Evolutionary conservation across 2,329 filamentous ascomycete genomes (phyloP), one percentile per base, ranked within the genome.

Genomic region (Penicillium glabrum): DNA sequence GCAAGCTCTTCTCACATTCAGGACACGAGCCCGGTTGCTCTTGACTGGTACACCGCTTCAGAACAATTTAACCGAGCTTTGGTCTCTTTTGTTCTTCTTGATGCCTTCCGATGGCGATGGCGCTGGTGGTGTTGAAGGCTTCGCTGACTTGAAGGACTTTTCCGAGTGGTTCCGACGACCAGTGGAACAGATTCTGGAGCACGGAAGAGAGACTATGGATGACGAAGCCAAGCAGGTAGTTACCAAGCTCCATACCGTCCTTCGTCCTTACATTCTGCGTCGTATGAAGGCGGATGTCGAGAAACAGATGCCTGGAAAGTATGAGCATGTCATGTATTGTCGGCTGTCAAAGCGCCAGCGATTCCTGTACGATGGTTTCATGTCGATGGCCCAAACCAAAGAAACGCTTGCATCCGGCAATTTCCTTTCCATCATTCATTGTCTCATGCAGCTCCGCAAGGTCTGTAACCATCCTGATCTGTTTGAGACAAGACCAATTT

Each of bases 381-480:
- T 99, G 78, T 91, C 91, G 33, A 87, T 93, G 54, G 89, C 89
- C 3, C 91, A 96, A 67, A 98, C 95, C 0, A 88, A 91, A 61
- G 89, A 91, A 58, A 97, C 93, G 0, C 80, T 99, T 19, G 86
- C 91, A 3, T 96, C 91, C 1, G 95, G 95, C 27, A 99, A 98
- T 68, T 97, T 97, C 72, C 86, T 99, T 61, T 96, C 92, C 19
- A 97, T 99, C 72, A 98, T 98, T 76, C 96, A 97, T 72, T 98
- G 96, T 74, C 79, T 99, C 51, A 96, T 99, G 92, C 95, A 96
- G 71, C 81, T 99, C 52, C 87, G 95, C 48, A 97, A 98, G 73
- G 96, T 99, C 51, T 99, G 95, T 82, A 99, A 99, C 66, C 95
- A 99, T 70, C 96, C 95, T 0, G 95, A 99, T 75, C 82, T 99